Evolutionary conservation across 176 grass and related monocot species (phyloP).

Genomic region (Bonia amplexicaulis): DNA sequence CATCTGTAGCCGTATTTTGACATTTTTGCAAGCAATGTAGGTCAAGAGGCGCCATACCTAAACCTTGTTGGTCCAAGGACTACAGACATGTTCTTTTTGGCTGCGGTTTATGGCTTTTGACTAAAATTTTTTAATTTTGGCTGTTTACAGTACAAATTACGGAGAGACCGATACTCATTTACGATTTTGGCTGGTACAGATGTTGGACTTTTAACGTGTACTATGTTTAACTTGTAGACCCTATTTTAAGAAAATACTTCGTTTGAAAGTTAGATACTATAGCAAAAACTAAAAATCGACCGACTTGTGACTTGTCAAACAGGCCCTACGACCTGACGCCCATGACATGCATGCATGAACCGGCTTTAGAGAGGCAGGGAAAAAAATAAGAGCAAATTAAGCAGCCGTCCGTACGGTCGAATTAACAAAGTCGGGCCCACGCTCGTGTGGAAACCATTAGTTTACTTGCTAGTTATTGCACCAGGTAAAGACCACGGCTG

Average conservation of each 20-base stretch:
- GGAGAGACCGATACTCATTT: too few relatives aligned
- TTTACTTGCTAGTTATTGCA: conserved; percentile 2
- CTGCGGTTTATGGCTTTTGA: too few relatives aligned
- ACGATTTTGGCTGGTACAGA: too few relatives aligned
- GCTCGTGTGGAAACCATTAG: conserved; percentile 2
- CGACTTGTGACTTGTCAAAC: too few relatives aligned
- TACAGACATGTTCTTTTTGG: too few relatives aligned
- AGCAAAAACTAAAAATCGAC: too few relatives aligned
- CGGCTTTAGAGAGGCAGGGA: background rate
- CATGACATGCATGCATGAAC: background rate
- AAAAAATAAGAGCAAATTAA: background rate
- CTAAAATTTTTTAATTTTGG: too few relatives aligned
- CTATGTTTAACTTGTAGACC: too few relatives aligned
- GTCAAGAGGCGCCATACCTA: background rate
- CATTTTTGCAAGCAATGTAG: background rate
- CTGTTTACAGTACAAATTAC: too few relatives aligned
- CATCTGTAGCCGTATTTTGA: background rate
- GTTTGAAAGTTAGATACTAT: too few relatives aligned
- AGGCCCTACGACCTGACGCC: background rate
- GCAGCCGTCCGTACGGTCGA: background rate
- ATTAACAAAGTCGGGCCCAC: conserved; percentile 37
- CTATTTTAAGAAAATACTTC: too few relatives aligned
- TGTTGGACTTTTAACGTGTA: too few relatives aligned
- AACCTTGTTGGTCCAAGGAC: background rate
- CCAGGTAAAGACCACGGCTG: background rate